A percentile compares a stretch with the other conserved stretches of the same genome.
Evolutionary conservation across 176 grass and related monocot genomes (phyloP).

Genomic region (Miscanthus lutarioriparius): DNA sequence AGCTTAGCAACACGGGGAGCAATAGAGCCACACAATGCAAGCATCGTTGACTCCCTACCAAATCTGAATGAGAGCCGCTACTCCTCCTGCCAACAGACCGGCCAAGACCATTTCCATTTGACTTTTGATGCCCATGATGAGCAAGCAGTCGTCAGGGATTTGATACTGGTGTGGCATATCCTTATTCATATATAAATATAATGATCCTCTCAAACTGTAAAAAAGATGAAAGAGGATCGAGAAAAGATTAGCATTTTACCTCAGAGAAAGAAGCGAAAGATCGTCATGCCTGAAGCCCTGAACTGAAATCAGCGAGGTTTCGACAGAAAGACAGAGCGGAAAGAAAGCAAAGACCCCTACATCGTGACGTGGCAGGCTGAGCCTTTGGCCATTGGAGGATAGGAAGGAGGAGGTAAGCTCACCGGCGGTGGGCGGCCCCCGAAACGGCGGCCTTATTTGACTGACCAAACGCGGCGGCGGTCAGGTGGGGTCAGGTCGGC

Average conservation of each 20-base stretch:
- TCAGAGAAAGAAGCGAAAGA: neutral
- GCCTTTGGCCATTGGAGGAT: neutral
- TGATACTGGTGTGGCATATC: neutral
- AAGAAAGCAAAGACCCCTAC: neutral
- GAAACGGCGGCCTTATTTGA: slow-evolving; percentile 15
- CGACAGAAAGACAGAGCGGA: neutral
- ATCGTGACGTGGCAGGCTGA: slow-evolving; percentile 1
- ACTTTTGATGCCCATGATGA: neutral
- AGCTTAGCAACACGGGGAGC: neutral
- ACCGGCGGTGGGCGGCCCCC: neutral
- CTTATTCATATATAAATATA: neutral
- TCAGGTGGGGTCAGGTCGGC: slow-evolving; percentile 19
- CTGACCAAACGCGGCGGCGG: slow-evolving; percentile 29
- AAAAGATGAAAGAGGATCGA: neutral
- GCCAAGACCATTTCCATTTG: neutral
- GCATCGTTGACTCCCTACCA: neutral
- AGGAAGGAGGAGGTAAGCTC: neutral
- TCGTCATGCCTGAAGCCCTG: neutral
- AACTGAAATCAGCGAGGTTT: neutral
- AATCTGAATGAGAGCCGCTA: neutral
- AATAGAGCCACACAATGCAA: neutral
- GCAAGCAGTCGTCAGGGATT: neutral
- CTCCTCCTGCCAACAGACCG: neutral
- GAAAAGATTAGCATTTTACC: neutral
- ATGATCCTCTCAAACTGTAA: neutral